phyloP scores from a whole-genome alignment of 140 eudicot species.

The Senecio squalidus region DNA sequence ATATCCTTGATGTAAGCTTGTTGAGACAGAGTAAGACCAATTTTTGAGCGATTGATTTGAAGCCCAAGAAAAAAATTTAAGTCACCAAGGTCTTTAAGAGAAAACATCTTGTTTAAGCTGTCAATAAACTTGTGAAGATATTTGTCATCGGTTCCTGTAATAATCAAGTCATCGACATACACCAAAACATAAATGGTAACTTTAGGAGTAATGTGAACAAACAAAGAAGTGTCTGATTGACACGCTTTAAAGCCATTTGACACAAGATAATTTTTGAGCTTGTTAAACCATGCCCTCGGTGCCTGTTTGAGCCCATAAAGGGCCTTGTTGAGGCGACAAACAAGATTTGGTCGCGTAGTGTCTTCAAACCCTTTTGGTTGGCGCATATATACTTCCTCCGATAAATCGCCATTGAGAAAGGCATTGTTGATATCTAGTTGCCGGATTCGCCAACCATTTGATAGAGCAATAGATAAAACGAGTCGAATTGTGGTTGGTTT shows the following conservation, averaged over 20 bases:
- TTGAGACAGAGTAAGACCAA: neutral
- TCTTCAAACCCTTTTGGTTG: neutral
- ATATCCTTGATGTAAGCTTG: neutral
- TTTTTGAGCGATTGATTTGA: neutral
- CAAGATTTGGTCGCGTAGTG: neutral
- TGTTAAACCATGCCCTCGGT: neutral
- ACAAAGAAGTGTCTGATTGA: neutral
- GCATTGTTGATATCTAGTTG: neutral
- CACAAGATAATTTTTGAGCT: neutral
- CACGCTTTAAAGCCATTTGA: neutral
- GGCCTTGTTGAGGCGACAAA: neutral
- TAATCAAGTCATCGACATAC: constrained; percentile 1
- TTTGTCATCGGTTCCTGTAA: neutral
- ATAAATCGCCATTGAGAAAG: neutral
- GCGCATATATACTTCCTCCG: neutral
- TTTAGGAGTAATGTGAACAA: neutral
- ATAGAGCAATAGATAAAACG: neutral
- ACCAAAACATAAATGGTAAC: neutral
- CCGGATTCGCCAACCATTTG: neutral
- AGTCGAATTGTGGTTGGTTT: constrained; percentile 3
- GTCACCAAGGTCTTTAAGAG: neutral
- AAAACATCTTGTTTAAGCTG: neutral
- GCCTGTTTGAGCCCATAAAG: constrained; percentile 3
- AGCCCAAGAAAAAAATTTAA: neutral
- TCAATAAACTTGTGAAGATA: neutral